Percentiles rank a stretch among this genome's conserved stretches.
Evolutionary conservation across 768 basidiomycete genomes (phyloP).

Genomic region (Hydnum rufescens): DNA sequence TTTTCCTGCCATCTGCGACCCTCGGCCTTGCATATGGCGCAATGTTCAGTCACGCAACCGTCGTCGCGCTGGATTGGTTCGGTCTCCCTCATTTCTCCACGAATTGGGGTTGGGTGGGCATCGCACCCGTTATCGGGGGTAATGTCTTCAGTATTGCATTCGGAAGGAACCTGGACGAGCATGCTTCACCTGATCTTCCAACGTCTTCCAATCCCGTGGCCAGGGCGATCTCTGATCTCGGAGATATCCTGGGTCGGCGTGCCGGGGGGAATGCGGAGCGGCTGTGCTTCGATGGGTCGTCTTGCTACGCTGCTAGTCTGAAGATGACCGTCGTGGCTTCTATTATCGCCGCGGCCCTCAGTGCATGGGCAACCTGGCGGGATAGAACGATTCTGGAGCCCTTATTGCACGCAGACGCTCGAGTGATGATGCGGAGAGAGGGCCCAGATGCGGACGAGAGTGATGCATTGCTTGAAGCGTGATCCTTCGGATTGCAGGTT

Average conservation of each 20-base stretch:
- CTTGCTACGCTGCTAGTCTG: slow-evolving; percentile 11
- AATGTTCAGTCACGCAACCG: slow-evolving; percentile 19
- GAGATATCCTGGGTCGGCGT: neutral
- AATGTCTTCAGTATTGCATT: slow-evolving; percentile 76
- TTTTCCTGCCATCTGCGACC: slow-evolving; percentile 39
- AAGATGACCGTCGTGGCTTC: slow-evolving; percentile 10
- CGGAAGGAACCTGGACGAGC: slow-evolving; percentile 60
- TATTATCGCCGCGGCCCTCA: slow-evolving; percentile 8
- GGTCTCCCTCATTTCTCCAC: slow-evolving; percentile 36
- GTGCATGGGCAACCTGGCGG: slow-evolving; percentile 7
- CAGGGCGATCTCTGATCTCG: neutral
- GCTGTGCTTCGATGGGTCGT: slow-evolving; percentile 8
- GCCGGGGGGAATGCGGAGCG: slow-evolving; percentile 3
- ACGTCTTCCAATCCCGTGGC: neutral
- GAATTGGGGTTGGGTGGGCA: slow-evolving; percentile 66
- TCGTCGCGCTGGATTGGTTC: slow-evolving; percentile 69
- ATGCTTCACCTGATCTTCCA: slow-evolving; percentile 20
- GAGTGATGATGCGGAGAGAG: too few relatives aligned
- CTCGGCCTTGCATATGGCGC: slow-evolving; percentile 20
- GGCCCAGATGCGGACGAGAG: too few relatives aligned
- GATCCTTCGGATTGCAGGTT: too few relatives aligned
- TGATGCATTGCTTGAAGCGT: too few relatives aligned
- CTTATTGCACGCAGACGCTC: too few relatives aligned
- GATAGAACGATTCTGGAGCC: neutral
- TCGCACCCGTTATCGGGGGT: slow-evolving; percentile 52